Base-by-base conservation (phyloP, 2,329 filamentous ascomycete genomes). In the Basipetospora chlamydospora region DNA sequence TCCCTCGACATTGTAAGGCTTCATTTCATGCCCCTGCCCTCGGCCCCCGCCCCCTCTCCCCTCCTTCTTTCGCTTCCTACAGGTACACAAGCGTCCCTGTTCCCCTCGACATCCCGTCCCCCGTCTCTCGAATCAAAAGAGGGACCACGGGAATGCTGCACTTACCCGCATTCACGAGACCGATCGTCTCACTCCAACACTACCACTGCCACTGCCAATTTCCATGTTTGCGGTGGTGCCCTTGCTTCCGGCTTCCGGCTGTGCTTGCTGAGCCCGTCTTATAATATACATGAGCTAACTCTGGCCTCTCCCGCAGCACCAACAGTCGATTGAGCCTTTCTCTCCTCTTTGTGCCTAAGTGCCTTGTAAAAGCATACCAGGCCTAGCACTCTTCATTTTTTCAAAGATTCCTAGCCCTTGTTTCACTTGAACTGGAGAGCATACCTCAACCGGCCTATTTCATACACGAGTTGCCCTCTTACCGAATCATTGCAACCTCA, bases 161-260 rank as follows among this genome's bases (percentile, higher is more conserved):
- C 20, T 21, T 38, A 38, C 35, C 35, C 35, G 35, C 26, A 25
- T 33, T 21, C 35, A 38, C 35, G 35, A 33, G 35, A 32, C 35
- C 35, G 22, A 16, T 38, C 35, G 35, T 38, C 35, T 22, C 21
- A 38, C 35, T 28, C 25, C 22, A 26, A 26, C 35, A 28, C 25
- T 23, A 7, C 29, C 8, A 22, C 25, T 12, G 12, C 26, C n/a
- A n/a, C n/a, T n/a, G n/a, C n/a, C n/a, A n/a, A n/a, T n/a, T n/a
- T n/a, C n/a, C n/a, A n/a, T 33, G 35, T 38, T 38, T 33, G 35
- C 35, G 33, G 16, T 6, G 18, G 22, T 33, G n/a, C n/a, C 17
- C 15, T 28, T 16, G 15, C 35, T 13, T 9, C 20, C 16, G 26
- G 17, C 22, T 21, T 11, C n/a, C 13, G 22, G 12, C 35, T 18